Conservation (phyloP, 1,139 yeast genomes). For the Scheffersomyces illinoinensis region DNA sequence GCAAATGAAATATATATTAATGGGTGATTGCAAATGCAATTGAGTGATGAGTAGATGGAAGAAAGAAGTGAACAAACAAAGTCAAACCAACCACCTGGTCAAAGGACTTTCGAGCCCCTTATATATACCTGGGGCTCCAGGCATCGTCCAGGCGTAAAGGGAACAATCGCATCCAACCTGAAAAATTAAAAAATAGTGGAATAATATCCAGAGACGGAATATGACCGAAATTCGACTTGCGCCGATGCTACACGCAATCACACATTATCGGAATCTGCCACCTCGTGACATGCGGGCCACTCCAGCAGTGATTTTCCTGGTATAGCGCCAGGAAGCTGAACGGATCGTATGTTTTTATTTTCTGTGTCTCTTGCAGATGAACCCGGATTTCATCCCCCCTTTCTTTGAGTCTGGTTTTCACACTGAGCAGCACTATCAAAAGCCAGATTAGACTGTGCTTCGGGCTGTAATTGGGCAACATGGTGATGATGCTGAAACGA, state of each 20-base stretch:
- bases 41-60: not conserved
- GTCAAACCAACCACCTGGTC: not conserved
- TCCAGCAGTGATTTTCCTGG: not conserved
- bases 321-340: not conserved
- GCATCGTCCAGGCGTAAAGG: not conserved
- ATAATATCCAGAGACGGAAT: not conserved
- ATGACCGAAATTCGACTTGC: not conserved
- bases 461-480: not conserved
- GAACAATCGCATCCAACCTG: not conserved
- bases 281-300: not conserved
- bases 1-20: not conserved
- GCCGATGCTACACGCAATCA: not conserved
- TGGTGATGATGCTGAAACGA: not conserved
- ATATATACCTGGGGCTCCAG: not conserved
- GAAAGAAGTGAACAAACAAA: not conserved
- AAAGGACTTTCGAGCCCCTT: not conserved
- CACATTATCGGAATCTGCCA: not conserved
- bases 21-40: not conserved
- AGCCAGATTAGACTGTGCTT: not conserved
- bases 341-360: not conserved
- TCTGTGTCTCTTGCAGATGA: not conserved
- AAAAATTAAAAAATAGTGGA: no score
- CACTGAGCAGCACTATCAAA: not conserved
- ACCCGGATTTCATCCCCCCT: not conserved
- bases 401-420: not conserved